These are phyloP conservation scores for Crithidia brevicula DNA, from an alignment of 208 protist species.

Conservation along the genomic window DNA sequence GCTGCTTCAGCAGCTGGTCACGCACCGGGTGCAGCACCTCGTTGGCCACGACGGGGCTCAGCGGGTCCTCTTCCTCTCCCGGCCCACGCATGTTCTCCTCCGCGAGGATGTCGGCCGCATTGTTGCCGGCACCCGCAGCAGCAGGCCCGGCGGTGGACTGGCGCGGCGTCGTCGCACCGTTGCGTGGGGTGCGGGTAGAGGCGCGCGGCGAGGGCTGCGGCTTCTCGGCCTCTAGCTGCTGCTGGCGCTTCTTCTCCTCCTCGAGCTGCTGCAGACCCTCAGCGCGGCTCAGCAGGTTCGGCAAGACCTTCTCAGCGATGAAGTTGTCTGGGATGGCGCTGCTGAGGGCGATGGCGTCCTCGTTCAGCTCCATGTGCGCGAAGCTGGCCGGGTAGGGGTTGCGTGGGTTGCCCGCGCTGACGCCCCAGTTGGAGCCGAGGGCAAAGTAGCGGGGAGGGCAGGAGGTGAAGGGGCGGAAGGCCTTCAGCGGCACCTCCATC, in stretches of 20 bases:
- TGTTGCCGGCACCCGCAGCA: neutral
- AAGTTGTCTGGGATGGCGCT: slow-evolving; percentile 56
- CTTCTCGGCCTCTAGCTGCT: slow-evolving; percentile 31
- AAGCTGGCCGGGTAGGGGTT: slow-evolving; percentile 78
- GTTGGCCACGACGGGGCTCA: slow-evolving; percentile 52
- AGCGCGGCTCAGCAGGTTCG: slow-evolving; percentile 53
- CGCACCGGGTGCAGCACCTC: slow-evolving; percentile 65
- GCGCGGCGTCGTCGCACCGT: slow-evolving; percentile 28
- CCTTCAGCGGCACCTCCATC: slow-evolving; percentile 70
- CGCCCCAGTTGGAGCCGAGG: slow-evolving; percentile 80
- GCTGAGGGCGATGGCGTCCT: slow-evolving; percentile 65
- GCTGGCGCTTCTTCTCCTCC: slow-evolving; percentile 46
- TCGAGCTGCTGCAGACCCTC: slow-evolving; percentile 63
- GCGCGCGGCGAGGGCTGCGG: slow-evolving; percentile 37
- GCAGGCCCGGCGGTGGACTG: neutral
- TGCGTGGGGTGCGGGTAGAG: slow-evolving; percentile 35
- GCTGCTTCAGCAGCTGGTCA: slow-evolving; percentile 55
- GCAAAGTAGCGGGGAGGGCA: slow-evolving; percentile 85
- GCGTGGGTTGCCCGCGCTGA: slow-evolving; percentile 48
- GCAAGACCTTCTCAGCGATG: slow-evolving; percentile 61
- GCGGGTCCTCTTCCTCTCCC: slow-evolving; percentile 75
- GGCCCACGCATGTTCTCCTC: slow-evolving; percentile 41
- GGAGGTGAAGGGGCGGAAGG: slow-evolving; percentile 74
- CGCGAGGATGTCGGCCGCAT: slow-evolving; percentile 35
- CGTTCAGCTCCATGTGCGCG: slow-evolving; percentile 78